Conservation (phyloP, 2,329 filamentous ascomycete species). For the Paraphaeosphaeria minitans region DNA sequence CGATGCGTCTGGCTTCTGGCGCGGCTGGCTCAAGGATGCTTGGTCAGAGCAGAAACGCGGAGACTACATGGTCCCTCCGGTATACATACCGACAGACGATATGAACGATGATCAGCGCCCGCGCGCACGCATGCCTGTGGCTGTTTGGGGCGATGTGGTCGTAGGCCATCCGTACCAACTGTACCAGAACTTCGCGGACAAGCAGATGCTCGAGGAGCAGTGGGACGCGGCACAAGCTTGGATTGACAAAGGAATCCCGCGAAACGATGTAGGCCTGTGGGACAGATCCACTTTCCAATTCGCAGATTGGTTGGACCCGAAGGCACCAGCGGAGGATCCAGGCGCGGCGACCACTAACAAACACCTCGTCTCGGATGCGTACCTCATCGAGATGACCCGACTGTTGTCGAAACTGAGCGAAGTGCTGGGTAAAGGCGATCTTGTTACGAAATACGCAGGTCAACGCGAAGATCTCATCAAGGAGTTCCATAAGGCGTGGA, state of each 20-base stretch:
- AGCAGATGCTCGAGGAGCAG: constrained; percentile 42
- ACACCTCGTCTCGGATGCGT: constrained; percentile 48
- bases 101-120: constrained; percentile 10
- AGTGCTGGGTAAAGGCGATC: constrained; percentile 23
- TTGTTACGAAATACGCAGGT: constrained; percentile 26
- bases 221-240: constrained; percentile 45
- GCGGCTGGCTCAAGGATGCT: constrained; percentile 58
- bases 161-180: constrained; percentile 46
- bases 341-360: constrained; percentile 41
- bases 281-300: constrained; percentile 42
- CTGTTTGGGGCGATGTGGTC: constrained; percentile 49
- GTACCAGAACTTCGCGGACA: constrained; percentile 44
- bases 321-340: constrained; percentile 42
- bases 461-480: constrained; percentile 24
- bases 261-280: constrained; percentile 45
- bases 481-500: constrained; percentile 33
- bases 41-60: constrained; percentile 40
- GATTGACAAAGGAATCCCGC: constrained; percentile 43
- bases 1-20: constrained; percentile 57
- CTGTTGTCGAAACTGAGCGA: constrained; percentile 36
- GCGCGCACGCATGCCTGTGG: constrained; percentile 28
- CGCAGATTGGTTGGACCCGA: constrained; percentile 51
- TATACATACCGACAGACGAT: constrained; percentile 22
- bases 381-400: constrained; percentile 43
- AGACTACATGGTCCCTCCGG: constrained; percentile 24